A percentile compares a stretch with the other conserved stretches of the same genome.
phyloP scores from a whole-genome alignment of 1,139 yeast genomes.

The Meyerozyma smithsonii region DNA sequence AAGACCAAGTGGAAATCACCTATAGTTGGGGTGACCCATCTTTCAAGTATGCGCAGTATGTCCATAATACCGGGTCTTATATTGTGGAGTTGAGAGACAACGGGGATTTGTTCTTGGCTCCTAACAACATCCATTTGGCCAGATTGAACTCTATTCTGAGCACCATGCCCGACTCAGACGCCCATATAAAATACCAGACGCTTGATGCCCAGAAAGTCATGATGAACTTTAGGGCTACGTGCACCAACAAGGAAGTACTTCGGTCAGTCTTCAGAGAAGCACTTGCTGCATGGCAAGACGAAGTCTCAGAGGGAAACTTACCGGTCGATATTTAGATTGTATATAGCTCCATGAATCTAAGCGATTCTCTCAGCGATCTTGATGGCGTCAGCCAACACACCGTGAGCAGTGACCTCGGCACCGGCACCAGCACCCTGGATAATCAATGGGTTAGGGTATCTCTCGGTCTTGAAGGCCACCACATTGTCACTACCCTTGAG shows the following conservation, averaged over 20 bases:
- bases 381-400: slow-evolving; percentile 89
- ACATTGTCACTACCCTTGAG: slow-evolving; percentile 96
- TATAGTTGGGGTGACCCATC: slow-evolving; percentile 92
- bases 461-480: slow-evolving; percentile 81
- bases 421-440: slow-evolving; percentile 99
- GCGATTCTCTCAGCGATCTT: slow-evolving; percentile 85
- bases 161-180: slow-evolving; percentile 23
- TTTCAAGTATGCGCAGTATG: slow-evolving; percentile 81
- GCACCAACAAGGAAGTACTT: slow-evolving; percentile 48
- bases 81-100: slow-evolving; percentile 82
- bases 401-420: slow-evolving; percentile 97
- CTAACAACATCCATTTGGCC: slow-evolving; percentile 70
- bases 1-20: slow-evolving; percentile 49
- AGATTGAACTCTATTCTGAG: slow-evolving; percentile 44
- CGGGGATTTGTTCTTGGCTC: slow-evolving; percentile 78
- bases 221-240: slow-evolving; percentile 60
- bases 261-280: slow-evolving; percentile 57
- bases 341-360: too few species aligned
- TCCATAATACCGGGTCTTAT: slow-evolving; percentile 84
- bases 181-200: slow-evolving; percentile 23
- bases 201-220: slow-evolving; percentile 71
- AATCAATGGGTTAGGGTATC: slow-evolving; percentile 89
- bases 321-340: neutral
- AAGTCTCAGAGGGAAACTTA: slow-evolving; percentile 11
- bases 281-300: slow-evolving; percentile 40